Evolutionary conservation across 2,329 filamentous ascomycete genomes (phyloP).

Genomic region (Teratosphaeria epicoccoides): DNA sequence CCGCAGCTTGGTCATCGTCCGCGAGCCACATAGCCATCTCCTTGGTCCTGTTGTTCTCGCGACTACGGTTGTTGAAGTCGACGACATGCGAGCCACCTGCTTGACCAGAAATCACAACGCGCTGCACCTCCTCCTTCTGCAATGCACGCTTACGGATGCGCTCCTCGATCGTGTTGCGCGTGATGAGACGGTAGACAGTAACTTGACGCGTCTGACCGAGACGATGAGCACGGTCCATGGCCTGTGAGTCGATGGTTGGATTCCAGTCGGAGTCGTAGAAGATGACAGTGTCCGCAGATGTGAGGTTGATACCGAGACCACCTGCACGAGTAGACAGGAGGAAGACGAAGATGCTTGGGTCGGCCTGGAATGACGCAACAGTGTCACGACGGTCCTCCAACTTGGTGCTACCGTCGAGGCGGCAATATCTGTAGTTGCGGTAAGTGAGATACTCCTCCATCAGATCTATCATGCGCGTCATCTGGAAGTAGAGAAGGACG

Average conservation of each 20-base stretch:
- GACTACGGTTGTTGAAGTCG: conserved; percentile 80
- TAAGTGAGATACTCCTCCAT: conserved; percentile 99
- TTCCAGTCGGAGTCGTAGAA: conserved; percentile 99
- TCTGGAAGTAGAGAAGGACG: conserved; percentile 97
- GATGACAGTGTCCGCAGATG: conserved; percentile 93
- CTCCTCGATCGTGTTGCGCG: conserved; percentile 91
- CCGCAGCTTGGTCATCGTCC: conserved; percentile 88
- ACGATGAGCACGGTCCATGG: conserved; percentile 98
- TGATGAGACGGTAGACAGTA: conserved; percentile 95
- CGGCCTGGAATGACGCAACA: conserved; percentile 89
- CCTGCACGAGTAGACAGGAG: conserved; percentile 89
- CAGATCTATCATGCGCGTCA: conserved; percentile 98
- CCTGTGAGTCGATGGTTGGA: conserved; percentile 94
- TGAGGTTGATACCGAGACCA: conserved; percentile 96
- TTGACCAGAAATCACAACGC: conserved; percentile 88
- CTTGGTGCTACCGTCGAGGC: conserved; percentile 92
- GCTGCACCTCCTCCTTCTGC: conserved; percentile 97
- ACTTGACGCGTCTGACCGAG: conserved; percentile 92
- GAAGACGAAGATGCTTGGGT: conserved; percentile 94
- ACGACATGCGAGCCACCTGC: conserved; percentile 49
- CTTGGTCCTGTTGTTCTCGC: conserved; percentile 92
- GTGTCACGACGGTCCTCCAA: conserved; percentile 94
- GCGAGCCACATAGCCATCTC: conserved; percentile 99
- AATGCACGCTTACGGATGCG: conserved; percentile 92
- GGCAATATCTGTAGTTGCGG: conserved; percentile 97